phyloP scores from a whole-genome alignment of 2,329 filamentous ascomycete genomes.

The Colletotrichum higginsianum region DNA sequence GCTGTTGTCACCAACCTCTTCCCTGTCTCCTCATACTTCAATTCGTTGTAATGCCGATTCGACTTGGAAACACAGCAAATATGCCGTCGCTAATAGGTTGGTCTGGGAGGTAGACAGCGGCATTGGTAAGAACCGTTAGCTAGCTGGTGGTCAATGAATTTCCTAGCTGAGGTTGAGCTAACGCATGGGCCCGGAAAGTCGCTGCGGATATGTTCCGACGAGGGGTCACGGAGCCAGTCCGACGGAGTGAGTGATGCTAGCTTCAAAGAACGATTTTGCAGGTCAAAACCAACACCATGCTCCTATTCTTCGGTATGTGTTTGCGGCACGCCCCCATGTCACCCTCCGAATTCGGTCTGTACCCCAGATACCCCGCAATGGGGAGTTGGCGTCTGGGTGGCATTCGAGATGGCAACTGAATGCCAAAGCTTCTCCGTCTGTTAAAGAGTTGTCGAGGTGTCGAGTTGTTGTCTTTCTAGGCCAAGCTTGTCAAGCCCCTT shows the following conservation, averaged over 20 bases:
- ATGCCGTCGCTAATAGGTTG: too few species aligned
- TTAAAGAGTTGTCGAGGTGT: too few species aligned
- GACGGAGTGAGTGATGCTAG: not conserved
- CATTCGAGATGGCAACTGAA: not conserved
- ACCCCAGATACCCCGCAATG: conserved; percentile 4
- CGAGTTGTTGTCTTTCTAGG: too few species aligned
- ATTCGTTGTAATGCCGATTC: too few species aligned
- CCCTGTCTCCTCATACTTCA: not conserved
- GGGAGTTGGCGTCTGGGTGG: not conserved
- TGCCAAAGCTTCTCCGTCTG: not conserved
- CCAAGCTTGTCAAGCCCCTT: not conserved
- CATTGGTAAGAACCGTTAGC: too few species aligned
- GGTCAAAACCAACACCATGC: not conserved
- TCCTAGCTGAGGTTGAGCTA: too few species aligned
- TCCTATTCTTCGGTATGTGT: not conserved
- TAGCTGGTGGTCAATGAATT: too few species aligned
- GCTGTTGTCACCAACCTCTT: not conserved
- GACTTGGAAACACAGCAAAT: too few species aligned
- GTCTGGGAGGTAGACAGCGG: too few species aligned
- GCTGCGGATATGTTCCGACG: not conserved
- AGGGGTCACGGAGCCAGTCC: not conserved
- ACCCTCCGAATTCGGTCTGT: not conserved
- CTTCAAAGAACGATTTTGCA: too few species aligned
- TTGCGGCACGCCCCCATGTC: not conserved
- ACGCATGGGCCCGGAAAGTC: too few species aligned